Evolutionary conservation across 257 asterid genomes (phyloP).

Genomic region (Rhazya stricta): DNA sequence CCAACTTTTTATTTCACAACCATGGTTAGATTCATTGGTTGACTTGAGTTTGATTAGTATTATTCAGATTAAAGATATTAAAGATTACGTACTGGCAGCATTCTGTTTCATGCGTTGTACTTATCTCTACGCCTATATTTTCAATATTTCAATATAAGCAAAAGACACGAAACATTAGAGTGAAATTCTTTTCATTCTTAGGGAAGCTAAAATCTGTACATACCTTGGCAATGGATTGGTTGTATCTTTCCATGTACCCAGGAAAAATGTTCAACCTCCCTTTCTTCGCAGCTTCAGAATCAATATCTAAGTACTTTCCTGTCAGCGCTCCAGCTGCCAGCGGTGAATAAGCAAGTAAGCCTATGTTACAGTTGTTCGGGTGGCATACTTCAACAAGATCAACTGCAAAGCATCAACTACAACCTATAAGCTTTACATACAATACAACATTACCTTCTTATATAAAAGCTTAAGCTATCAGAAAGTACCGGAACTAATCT

Average conservation of each 20-base stretch:
- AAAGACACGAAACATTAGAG: background rate
- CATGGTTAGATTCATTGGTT: background rate
- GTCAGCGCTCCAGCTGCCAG: slow-evolving; percentile 76
- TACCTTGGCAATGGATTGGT: slow-evolving; percentile 64
- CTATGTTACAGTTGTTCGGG: slow-evolving; percentile 79
- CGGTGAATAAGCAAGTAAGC: slow-evolving; percentile 90
- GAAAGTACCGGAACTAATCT: background rate
- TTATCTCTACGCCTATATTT: background rate
- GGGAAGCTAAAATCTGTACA: slow-evolving; percentile 3
- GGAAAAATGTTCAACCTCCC: slow-evolving; percentile 85
- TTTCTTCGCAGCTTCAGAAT: slow-evolving; percentile 64
- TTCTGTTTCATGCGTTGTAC: too few species aligned
- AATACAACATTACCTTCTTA: background rate
- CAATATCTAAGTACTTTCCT: slow-evolving; percentile 69
- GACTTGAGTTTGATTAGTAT: too few species aligned
- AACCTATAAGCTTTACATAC: slow-evolving; percentile 9
- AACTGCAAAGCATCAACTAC: slow-evolving; percentile 42
- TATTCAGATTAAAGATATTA: too few species aligned
- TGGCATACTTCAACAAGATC: slow-evolving; percentile 93
- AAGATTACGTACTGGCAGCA: too few species aligned
- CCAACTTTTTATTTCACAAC: background rate
- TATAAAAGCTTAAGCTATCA: background rate
- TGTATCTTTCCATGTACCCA: slow-evolving; percentile 93
- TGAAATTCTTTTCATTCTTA: background rate
- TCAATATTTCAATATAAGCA: background rate